These are phyloP conservation scores for Lepiota venenata DNA, from an alignment of 768 basidiomycete genomes.

Conservation along the genomic window DNA sequence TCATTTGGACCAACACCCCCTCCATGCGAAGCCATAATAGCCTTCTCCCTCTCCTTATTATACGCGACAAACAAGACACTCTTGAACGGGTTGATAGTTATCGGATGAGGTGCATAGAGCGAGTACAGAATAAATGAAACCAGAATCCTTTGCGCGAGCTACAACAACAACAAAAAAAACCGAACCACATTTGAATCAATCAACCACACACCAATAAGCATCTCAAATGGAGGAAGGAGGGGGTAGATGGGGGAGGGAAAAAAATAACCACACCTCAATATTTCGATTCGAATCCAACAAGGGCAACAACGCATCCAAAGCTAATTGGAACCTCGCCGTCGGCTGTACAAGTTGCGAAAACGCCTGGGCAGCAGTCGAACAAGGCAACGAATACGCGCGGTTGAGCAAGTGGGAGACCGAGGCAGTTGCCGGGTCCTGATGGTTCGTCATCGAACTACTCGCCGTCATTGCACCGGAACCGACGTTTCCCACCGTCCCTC, in stretches of 20 bases:
- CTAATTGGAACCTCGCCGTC: conserved; percentile 77
- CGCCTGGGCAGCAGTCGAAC: conserved; percentile 73
- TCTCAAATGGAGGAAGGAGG: not conserved
- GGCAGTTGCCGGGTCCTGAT: conserved; percentile 50
- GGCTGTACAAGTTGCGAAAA: conserved; percentile 76
- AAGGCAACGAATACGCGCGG: conserved; percentile 65
- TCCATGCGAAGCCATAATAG: conserved; percentile 45
- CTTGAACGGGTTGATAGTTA: conserved; percentile 80
- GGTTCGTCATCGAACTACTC: too few relatives aligned
- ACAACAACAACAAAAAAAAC: not conserved
- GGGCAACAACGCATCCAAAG: conserved; percentile 77
- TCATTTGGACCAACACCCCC: conserved; percentile 60
- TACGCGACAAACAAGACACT: conserved; percentile 68
- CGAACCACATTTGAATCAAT: conserved; percentile 4
- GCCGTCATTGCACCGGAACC: not conserved
- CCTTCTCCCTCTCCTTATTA: conserved; percentile 61
- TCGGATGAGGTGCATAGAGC: conserved; percentile 77
- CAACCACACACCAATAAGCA: not conserved
- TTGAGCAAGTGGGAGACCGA: conserved; percentile 68
- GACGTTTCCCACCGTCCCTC: not conserved
- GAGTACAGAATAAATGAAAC: conserved; percentile 79
- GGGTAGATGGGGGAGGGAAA: conserved; percentile 5
- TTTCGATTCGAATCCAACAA: conserved; percentile 53
- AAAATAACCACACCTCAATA: conserved; percentile 45
- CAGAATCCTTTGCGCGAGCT: conserved; percentile 74